Conservation (phyloP, 345 rosid genomes). For the Rhodamnia argentea region DNA sequence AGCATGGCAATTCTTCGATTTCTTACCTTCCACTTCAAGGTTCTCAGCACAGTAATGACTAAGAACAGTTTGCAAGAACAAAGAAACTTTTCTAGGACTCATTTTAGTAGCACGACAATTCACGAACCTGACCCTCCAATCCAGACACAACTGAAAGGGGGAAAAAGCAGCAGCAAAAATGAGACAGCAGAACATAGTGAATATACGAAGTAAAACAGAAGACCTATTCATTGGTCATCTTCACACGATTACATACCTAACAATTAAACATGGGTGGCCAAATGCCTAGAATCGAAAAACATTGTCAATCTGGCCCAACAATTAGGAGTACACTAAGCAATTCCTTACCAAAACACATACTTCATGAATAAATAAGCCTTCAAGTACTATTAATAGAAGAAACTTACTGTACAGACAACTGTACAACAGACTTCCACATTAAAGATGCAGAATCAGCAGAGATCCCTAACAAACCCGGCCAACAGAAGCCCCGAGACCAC, state of each 20-base stretch:
- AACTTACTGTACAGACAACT: constrained; percentile 44
- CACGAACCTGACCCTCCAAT: not conserved
- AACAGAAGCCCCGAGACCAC: constrained; percentile 1
- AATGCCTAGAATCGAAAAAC: not conserved
- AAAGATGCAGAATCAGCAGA: not conserved
- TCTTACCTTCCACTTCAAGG: not conserved
- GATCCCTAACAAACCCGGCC: constrained; percentile 1
- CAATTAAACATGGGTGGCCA: not conserved
- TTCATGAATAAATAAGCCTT: not conserved
- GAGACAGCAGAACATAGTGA: not conserved
- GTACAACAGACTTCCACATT: constrained; percentile 26
- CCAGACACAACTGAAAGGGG: not conserved
- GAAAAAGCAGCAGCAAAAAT: not conserved
- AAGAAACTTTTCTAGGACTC: not conserved
- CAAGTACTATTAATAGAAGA: not conserved
- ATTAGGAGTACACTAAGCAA: not conserved
- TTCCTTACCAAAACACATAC: not conserved
- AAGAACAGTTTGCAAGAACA: not conserved
- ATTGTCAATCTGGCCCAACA: not conserved
- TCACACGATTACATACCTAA: not conserved
- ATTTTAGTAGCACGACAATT: not conserved
- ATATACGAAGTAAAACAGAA: not conserved
- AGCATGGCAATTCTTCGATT: not conserved
- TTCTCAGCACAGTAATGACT: not conserved
- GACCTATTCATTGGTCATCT: not conserved